Conservation (phyloP, 2,329 filamentous ascomycete genomes). For the Parastagonospora avenae region DNA sequence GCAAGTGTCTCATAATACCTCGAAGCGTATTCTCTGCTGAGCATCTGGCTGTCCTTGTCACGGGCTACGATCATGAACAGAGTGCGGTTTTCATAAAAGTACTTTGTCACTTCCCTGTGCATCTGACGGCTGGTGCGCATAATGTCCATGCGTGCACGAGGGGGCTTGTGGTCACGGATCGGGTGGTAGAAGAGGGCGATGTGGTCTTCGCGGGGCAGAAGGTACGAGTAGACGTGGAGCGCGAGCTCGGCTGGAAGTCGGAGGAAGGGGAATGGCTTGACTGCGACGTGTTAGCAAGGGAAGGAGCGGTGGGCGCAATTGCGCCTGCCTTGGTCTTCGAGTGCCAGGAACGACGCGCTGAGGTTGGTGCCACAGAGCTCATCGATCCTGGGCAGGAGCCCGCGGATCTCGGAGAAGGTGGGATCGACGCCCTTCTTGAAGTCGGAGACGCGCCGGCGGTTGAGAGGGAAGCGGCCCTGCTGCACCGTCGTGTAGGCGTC, state of each 20-base stretch:
- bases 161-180: slow-evolving; percentile 1
- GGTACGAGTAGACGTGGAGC: slow-evolving; percentile 21
- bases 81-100: slow-evolving; percentile 17
- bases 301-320: too few relatives aligned
- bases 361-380: slow-evolving; percentile 23
- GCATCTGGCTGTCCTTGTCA: not conserved
- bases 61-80: slow-evolving; percentile 15
- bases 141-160: slow-evolving; percentile 14
- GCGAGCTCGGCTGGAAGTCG: slow-evolving; percentile 30
- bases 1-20: slow-evolving; percentile 8
- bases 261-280: slow-evolving; percentile 27
- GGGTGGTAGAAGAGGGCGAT: slow-evolving; percentile 4
- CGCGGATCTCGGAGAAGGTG: slow-evolving; percentile 27
- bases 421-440: slow-evolving; percentile 18
- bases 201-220: slow-evolving; percentile 20
- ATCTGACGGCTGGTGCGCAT: slow-evolving; percentile 22
- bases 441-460: slow-evolving; percentile 13
- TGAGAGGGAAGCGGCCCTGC: slow-evolving; percentile 18
- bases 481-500: slow-evolving; percentile 23
- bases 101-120: slow-evolving; percentile 19
- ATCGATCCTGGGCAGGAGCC: slow-evolving; percentile 22
- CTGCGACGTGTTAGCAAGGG: slow-evolving; percentile 12
- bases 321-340: slow-evolving; percentile 21
- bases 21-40: slow-evolving; percentile 2
- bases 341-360: slow-evolving; percentile 8